Evolutionary conservation across 306 rosid genomes (phyloP).

Genomic region (Oemleria cerasiformis): DNA sequence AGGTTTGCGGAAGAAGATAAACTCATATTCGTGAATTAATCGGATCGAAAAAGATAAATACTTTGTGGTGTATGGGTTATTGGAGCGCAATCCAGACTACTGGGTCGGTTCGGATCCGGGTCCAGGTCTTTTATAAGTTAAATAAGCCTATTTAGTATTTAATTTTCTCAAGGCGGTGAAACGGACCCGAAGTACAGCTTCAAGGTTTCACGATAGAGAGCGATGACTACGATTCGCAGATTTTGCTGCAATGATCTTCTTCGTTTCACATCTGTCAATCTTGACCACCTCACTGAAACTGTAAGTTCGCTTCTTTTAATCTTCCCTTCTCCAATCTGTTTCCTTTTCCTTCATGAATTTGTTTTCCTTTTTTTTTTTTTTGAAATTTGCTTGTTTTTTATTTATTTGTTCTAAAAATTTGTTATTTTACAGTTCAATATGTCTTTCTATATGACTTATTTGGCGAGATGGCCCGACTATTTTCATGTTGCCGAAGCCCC

Average conservation of each 20-base stretch:
- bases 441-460: conserved; percentile 97
- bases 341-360: background rate
- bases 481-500: conserved; percentile 92
- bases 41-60: background rate
- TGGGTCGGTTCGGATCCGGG: background rate
- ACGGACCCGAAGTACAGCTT: background rate
- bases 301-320: conserved; percentile 29
- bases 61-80: conserved; percentile 9
- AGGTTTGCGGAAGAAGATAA: background rate
- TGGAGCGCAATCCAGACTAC: background rate
- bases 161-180: background rate
- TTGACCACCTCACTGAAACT: conserved; percentile 96
- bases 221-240: conserved; percentile 89
- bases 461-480: conserved; percentile 97
- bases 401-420: background rate
- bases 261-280: conserved; percentile 80
- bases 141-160: background rate
- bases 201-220: background rate
- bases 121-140: background rate
- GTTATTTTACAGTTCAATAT: conserved; percentile 66
- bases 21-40: background rate
- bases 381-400: background rate
- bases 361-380: background rate
- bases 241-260: conserved; percentile 97
- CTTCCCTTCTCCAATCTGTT: too few relatives aligned